phyloP scores from a whole-genome alignment of 345 rosid species.

The Turnera subulata region DNA sequence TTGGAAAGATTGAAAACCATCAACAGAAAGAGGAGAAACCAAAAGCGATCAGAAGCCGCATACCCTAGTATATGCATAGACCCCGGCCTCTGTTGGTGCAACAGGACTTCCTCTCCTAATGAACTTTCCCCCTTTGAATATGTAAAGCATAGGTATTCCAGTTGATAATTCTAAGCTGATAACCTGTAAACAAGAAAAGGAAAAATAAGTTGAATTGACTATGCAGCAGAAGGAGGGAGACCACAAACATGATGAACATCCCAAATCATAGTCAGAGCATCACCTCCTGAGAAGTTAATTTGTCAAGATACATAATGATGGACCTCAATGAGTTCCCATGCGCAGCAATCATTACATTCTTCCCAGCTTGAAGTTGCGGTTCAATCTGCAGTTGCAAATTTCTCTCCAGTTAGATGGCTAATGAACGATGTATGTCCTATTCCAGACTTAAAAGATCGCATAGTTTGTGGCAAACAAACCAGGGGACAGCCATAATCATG shows the following conservation, averaged over 20 bases:
- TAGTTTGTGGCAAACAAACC: not conserved
- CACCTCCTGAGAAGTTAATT: slow-evolving; percentile 94
- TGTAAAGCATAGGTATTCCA: slow-evolving; percentile 93
- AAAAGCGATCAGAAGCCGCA: slow-evolving; percentile 14
- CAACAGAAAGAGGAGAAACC: not conserved
- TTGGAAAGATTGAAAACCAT: not conserved
- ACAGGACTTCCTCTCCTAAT: slow-evolving; percentile 85
- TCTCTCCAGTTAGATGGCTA: slow-evolving; percentile 15
- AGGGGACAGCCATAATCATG: slow-evolving; percentile 7
- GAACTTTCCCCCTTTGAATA: slow-evolving; percentile 83
- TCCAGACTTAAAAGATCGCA: not conserved
- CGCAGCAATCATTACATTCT: slow-evolving; percentile 90
- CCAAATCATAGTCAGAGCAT: slow-evolving; percentile 3
- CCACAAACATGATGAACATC: not conserved
- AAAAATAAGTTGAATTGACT: not conserved
- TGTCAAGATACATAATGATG: slow-evolving; percentile 95
- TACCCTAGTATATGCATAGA: slow-evolving; percentile 92
- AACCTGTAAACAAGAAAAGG: slow-evolving; percentile 37
- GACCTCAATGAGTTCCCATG: slow-evolving; percentile 94
- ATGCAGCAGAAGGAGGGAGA: not conserved
- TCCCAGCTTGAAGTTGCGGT: slow-evolving; percentile 80
- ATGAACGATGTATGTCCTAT: not conserved
- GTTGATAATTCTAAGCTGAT: slow-evolving; percentile 83
- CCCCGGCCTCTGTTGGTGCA: slow-evolving; percentile 88
- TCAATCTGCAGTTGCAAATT: slow-evolving; percentile 58